Base-by-base conservation (phyloP, 768 basidiomycete species). In the Rhizopogon rudus region DNA sequence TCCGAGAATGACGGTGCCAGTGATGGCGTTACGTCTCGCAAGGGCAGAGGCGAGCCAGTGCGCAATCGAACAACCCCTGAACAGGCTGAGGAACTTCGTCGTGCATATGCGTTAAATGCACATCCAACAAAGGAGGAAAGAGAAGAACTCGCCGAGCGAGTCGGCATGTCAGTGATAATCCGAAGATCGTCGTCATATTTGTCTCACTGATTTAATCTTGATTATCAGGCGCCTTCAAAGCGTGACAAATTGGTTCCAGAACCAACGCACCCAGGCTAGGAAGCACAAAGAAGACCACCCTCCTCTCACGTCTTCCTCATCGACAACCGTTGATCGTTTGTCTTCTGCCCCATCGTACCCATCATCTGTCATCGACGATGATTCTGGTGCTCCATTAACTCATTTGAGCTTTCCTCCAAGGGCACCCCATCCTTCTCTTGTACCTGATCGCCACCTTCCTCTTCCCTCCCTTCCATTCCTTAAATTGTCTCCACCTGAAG, bases 211-310 rank as follows among this genome's bases (percentile, higher is more conserved):
- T 52, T 49, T 22, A 28, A 25, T 40, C 37, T 55, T 35, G 50
- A 63, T 58, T 25, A 25, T 25, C 25, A 91, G 89, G 87, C 85
- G 81, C 59, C 80, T 86, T 71, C 83, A 88, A 70, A 87, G 83
- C 54, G 83, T 91, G 55, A 89, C 85, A 1, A 90, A 91, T 65
- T 91, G 89, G 90, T 91, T 91, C 68, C 88, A 91, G 76, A 89
- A 90, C 63, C 88, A 91, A 65, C 87, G 87, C 62, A 88, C 83
- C 67, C 78, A 85, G 60, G 82, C 86, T 33, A 87, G 86, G 75
- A 87, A 87, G 72, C 80, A 78, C 61, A 81, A 76, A 60, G 84
- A 87, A 58, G 84, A 86, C 49, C 65, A 43, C 54, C 68, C 35
- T 12, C 61, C 50, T 10, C 62, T 62, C 57, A 65, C 44, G 37